Evolutionary conservation across 805 yeast genomes (phyloP).

Genomic region (Schwanniomyces occidentalis): DNA sequence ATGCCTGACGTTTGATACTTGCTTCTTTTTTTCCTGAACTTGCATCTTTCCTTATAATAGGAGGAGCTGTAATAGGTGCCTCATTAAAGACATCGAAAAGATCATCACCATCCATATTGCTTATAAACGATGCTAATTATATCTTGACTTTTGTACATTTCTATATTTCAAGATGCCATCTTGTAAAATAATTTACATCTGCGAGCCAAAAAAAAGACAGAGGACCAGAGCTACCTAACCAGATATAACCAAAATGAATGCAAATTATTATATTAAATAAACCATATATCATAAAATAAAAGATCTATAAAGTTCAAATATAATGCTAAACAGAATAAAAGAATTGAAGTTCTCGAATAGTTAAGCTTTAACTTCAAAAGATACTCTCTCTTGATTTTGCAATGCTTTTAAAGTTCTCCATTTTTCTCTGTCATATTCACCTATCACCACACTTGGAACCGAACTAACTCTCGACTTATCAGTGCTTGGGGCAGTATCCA

Average conservation of each 20-base stretch:
- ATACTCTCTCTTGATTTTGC: slow-evolving; percentile 11
- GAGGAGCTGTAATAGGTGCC: slow-evolving; percentile 42
- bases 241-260: slow-evolving; percentile 3
- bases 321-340: no score
- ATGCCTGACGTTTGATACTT: slow-evolving; percentile 16
- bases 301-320: no score
- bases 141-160: background rate
- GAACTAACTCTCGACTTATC: slow-evolving; percentile 43
- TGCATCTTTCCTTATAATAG: slow-evolving; percentile 13
- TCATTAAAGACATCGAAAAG: slow-evolving; percentile 65
- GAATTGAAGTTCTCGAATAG: no score
- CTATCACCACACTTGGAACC: slow-evolving; percentile 58
- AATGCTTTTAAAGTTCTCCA: slow-evolving; percentile 55
- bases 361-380: no score
- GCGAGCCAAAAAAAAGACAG: slow-evolving; percentile 5
- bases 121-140: background rate
- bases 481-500: slow-evolving; percentile 32
- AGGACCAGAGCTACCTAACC: slow-evolving; percentile 3
- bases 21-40: slow-evolving; percentile 10
- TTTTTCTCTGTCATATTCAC: slow-evolving; percentile 66
- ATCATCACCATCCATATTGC: slow-evolving; percentile 48
- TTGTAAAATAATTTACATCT: no score
- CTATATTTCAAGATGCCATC: background rate
- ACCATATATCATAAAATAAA: no score
- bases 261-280: slow-evolving; percentile 1